A percentile compares a stretch with the other conserved stretches of the same genome.
Conservation (phyloP, 495 filamentous ascomycete genomes). For the Pseudotulostoma volvatum region DNA sequence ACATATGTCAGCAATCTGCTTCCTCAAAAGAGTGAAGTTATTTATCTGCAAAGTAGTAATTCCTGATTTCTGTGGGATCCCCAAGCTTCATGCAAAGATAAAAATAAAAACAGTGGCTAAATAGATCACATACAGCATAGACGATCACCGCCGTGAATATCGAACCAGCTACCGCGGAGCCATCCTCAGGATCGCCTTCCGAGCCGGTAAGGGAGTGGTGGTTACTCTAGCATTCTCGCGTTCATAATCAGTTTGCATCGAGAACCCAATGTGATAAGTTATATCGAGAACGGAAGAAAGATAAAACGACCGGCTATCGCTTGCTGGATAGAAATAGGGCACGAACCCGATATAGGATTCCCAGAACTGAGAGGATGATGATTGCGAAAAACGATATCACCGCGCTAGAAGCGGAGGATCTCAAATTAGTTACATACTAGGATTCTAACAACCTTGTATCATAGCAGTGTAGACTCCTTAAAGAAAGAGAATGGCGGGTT, state of each 20-base stretch:
- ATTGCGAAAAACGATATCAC: slow-evolving; percentile 81
- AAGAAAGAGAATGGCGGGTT: slow-evolving; percentile 5
- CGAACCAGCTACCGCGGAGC: slow-evolving; percentile 58
- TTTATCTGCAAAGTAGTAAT: too few relatives aligned
- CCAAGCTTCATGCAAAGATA: background rate
- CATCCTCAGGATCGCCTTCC: slow-evolving; percentile 55
- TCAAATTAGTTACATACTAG: too few relatives aligned
- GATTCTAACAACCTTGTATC: too few relatives aligned
- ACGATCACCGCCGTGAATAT: slow-evolving; percentile 74
- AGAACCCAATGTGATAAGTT: too few relatives aligned
- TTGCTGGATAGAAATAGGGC: too few relatives aligned
- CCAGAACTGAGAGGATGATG: slow-evolving; percentile 70
- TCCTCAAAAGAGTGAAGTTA: background rate
- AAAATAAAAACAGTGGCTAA: background rate
- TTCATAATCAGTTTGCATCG: background rate
- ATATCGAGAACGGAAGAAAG: too few relatives aligned
- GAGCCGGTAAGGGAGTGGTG: slow-evolving; percentile 70
- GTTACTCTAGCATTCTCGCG: slow-evolving; percentile 33
- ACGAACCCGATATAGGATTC: slow-evolving; percentile 56
- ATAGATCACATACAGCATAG: slow-evolving; percentile 51
- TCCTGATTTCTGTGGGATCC: too few relatives aligned
- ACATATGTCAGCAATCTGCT: slow-evolving; percentile 7
- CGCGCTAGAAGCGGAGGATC: too few relatives aligned
- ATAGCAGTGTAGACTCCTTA: too few relatives aligned
- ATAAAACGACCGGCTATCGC: too few relatives aligned